phyloP scores from a whole-genome alignment of 177 flowering plant genomes.

The Telopea speciosissima region DNA sequence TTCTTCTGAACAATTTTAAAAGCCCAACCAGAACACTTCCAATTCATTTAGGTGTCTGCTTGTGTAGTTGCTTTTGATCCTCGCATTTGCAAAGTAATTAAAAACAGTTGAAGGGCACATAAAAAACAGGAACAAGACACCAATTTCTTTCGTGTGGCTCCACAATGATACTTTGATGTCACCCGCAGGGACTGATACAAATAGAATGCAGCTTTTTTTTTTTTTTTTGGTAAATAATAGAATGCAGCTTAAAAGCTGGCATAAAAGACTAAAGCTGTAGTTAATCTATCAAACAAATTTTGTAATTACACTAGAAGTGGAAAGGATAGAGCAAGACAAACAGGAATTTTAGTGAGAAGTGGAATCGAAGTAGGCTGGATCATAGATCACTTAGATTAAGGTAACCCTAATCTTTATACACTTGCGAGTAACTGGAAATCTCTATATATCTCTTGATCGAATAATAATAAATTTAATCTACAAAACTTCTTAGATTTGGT shows the following conservation, averaged over 20 bases:
- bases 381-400: neutral
- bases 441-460: neutral
- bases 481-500: neutral
- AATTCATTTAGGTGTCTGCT: neutral
- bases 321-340: neutral
- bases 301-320: neutral
- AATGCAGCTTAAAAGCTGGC: too few relatives aligned
- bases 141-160: neutral
- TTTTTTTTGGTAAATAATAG: too few relatives aligned
- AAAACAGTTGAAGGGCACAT: too few relatives aligned
- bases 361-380: neutral
- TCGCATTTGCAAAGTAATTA: too few relatives aligned
- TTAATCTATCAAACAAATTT: too few relatives aligned
- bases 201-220: too few relatives aligned
- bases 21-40: neutral
- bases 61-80: neutral
- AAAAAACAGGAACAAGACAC: neutral
- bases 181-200: too few relatives aligned
- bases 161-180: too few relatives aligned
- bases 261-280: too few relatives aligned
- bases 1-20: neutral
- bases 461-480: neutral
- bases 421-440: neutral
- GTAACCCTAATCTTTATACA: neutral
- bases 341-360: neutral